Evolutionary conservation across 1,139 yeast genomes (phyloP), one percentile per base, ranked within the genome.

Genomic region (Geotrichum restrictum): DNA sequence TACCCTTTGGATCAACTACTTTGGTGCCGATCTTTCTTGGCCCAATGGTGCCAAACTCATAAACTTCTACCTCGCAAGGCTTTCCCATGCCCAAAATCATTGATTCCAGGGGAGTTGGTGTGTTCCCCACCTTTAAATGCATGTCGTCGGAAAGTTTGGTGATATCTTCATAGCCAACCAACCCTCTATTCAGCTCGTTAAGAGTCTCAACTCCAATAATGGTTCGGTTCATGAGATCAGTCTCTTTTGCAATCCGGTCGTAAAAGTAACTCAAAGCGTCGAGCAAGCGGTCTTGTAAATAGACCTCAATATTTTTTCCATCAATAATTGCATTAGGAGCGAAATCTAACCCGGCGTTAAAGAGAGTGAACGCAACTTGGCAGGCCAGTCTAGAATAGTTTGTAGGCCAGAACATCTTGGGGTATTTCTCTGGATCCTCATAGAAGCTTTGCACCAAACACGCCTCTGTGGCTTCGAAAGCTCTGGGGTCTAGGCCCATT

Each of bases 371-470:
- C 93, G 91, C 87, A 6, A 86, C 83, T 58, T 82, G 79, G 21
- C 87, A 75, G 0, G 91, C 96, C 56, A 88, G 71, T 31, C 95
- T 74, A 57, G 76, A 79, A 63, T 89, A 89, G 68, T 91, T 91
- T 0, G 96, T 83, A 0, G 96, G 83, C 98, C 98, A 91, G 41
- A 88, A 74, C 98, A 91, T 91, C 63, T 87, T 86, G 5, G 89
- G 89, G 65, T 78, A 86, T 2, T 66, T 61, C 33, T 72, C 73
- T 0, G 78, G 76, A 41, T 75, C 74, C 8, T 62, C 64, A 4
- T 60, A 61, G 19, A 68, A 60, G 60, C 83, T 82, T 62, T 87
- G 95, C n/a, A 86, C 64, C 18, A 85, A 70, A 0, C 95, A 88
- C 0, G 95, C 94, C 57, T 83, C 85, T 0, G 91, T 85, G 1